Conservation (phyloP, 305 asterid species). For the Caryopteris hybrid region DNA sequence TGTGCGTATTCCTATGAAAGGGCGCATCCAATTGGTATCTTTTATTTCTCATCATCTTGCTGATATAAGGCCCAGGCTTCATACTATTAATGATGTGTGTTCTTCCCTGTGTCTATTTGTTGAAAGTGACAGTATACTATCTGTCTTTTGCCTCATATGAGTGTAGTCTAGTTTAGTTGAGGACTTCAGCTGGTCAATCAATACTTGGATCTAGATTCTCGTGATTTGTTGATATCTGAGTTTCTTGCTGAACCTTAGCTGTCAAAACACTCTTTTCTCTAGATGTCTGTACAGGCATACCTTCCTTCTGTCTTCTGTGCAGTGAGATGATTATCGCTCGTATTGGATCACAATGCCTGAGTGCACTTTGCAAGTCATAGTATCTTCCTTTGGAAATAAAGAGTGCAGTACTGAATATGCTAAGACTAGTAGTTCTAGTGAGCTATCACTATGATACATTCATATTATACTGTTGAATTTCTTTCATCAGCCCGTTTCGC, state of each 20-base stretch:
- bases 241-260: slow-evolving; percentile 5
- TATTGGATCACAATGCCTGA: background rate
- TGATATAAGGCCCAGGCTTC: background rate
- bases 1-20: slow-evolving; percentile 74
- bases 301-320: background rate
- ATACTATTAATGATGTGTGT: background rate
- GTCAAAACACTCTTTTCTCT: slow-evolving; percentile 2
- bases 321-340: background rate
- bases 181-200: background rate
- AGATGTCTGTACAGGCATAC: background rate
- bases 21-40: slow-evolving; percentile 76
- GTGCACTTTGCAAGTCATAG: background rate
- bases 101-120: background rate
- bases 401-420: background rate
- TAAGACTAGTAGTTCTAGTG: background rate
- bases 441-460: background rate
- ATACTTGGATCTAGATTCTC: background rate
- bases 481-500: background rate
- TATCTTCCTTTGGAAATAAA: no score
- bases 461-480: background rate
- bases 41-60: slow-evolving; percentile 12
- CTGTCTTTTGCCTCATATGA: background rate
- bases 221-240: background rate
- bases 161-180: background rate
- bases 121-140: background rate